These are phyloP conservation scores for Calonectria fujianensis DNA, from an alignment of 2,329 filamentous ascomycete species.

Conservation along the genomic window DNA sequence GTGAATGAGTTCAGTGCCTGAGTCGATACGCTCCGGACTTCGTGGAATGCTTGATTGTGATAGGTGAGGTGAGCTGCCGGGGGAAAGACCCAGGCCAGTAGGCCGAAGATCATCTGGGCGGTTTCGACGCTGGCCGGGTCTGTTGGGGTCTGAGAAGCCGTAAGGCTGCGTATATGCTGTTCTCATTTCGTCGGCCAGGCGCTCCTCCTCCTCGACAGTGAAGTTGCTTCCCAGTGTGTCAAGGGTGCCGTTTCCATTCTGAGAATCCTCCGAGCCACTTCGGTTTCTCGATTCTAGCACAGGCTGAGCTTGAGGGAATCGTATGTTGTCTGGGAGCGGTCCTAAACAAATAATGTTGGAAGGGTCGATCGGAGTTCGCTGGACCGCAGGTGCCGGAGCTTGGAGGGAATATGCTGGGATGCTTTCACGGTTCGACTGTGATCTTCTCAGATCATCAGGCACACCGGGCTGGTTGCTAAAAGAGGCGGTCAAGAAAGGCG, in stretches of 20 bases:
- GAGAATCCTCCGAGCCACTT: slow-evolving; percentile 25
- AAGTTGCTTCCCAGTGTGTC: slow-evolving; percentile 75
- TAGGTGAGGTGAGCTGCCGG: not conserved
- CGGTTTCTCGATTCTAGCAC: slow-evolving; percentile 24
- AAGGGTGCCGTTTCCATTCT: slow-evolving; percentile 43
- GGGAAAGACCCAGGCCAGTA: slow-evolving; percentile 26
- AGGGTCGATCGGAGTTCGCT: slow-evolving; percentile 71
- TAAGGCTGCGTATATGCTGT: slow-evolving; percentile 37
- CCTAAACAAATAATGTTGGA: slow-evolving; percentile 73
- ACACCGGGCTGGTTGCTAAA: slow-evolving; percentile 43
- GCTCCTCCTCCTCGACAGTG: slow-evolving; percentile 71
- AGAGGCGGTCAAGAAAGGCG: slow-evolving; percentile 41
- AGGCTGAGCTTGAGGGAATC: slow-evolving; percentile 50
- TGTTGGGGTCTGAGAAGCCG: not conserved
- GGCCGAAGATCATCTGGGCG: slow-evolving; percentile 24
- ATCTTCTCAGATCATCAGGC: slow-evolving; percentile 29
- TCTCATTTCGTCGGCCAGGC: slow-evolving; percentile 52
- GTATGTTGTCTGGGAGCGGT: slow-evolving; percentile 70
- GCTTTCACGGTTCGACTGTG: slow-evolving; percentile 38
- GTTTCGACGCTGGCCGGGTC: slow-evolving; percentile 21
- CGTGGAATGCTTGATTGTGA: slow-evolving; percentile 45
- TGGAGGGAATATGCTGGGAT: slow-evolving; percentile 19
- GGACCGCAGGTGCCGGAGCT: slow-evolving; percentile 56
- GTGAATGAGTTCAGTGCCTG: slow-evolving; percentile 67
- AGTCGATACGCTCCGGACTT: slow-evolving; percentile 66